phyloP scores from a whole-genome alignment of 1,284 basidiomycete genomes.

The Sanghuangporus baumii region DNA sequence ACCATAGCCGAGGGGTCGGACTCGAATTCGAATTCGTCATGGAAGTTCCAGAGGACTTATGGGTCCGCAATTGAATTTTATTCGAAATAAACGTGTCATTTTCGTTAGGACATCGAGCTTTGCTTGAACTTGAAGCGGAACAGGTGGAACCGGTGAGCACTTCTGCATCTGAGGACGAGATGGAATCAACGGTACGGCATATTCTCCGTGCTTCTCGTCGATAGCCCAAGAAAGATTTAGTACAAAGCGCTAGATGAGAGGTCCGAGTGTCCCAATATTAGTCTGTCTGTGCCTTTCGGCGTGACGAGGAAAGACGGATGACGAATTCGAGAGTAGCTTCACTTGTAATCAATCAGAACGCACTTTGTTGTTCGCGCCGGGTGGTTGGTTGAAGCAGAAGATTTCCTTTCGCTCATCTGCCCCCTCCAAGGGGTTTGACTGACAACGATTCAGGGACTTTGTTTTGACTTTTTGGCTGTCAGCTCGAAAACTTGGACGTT shows the following conservation, averaged over 20 bases:
- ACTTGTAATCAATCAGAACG: not conserved
- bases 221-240: not conserved
- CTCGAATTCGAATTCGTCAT: not conserved
- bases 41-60: too few relatives aligned
- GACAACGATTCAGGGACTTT: too few relatives aligned
- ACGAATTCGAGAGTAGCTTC: not conserved
- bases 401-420: not conserved
- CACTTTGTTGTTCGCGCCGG: not conserved
- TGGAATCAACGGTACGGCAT: not conserved
- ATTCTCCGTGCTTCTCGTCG: not conserved
- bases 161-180: not conserved
- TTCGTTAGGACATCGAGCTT: not conserved
- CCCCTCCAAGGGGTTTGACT: not conserved
- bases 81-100: not conserved
- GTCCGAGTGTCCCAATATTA: not conserved
- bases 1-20: not conserved
- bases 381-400: not conserved
- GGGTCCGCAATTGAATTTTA: too few relatives aligned
- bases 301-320: not conserved
- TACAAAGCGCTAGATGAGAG: not conserved
- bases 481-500: not conserved
- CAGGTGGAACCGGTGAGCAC: not conserved
- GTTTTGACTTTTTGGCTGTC: not conserved
- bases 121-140: not conserved
- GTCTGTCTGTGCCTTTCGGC: not conserved